phyloP scores from a whole-genome alignment of 306 rosid species.

The Astragalus membranaceus region DNA sequence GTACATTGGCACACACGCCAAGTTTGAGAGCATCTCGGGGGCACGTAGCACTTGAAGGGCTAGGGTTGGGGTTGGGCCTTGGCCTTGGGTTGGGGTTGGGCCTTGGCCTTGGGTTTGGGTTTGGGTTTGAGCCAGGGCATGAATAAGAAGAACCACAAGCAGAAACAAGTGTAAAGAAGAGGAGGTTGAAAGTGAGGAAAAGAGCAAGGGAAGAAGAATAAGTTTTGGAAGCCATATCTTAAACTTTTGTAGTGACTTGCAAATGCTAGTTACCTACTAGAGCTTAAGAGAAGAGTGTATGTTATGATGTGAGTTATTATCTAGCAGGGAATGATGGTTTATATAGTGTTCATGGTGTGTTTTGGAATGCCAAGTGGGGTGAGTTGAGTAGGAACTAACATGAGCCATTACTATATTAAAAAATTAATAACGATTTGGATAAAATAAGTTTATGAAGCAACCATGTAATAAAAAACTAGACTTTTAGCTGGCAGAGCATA shows the following conservation, averaged over 20 bases:
- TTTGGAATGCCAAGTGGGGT: too few relatives aligned
- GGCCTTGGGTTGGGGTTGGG: neutral
- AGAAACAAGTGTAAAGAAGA: conserved; percentile 54
- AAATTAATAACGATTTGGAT: neutral
- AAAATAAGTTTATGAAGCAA: neutral
- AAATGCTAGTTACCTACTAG: too few relatives aligned
- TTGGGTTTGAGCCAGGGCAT: conserved; percentile 26
- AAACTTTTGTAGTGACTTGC: too few relatives aligned
- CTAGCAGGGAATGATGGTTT: too few relatives aligned
- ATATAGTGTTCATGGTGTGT: too few relatives aligned
- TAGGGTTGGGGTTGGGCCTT: neutral
- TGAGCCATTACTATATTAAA: neutral
- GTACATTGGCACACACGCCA: conserved; percentile 62
- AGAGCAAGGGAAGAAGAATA: conserved; percentile 43
- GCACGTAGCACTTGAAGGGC: conserved; percentile 28
- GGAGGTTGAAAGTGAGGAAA: conserved; percentile 53
- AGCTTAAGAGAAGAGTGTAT: neutral
- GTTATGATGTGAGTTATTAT: too few relatives aligned
- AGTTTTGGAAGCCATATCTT: conserved; percentile 48
- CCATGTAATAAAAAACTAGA: conserved; percentile 28
- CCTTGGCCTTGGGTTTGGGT: conserved; percentile 21
- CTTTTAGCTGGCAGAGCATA: conserved; percentile 42
- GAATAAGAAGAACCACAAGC: conserved; percentile 49
- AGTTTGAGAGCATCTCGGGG: conserved; percentile 65
- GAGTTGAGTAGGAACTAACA: neutral